Evolutionary conservation across 164 flowering plant species (phyloP).

Genomic region (Vitis rotundifolia): DNA sequence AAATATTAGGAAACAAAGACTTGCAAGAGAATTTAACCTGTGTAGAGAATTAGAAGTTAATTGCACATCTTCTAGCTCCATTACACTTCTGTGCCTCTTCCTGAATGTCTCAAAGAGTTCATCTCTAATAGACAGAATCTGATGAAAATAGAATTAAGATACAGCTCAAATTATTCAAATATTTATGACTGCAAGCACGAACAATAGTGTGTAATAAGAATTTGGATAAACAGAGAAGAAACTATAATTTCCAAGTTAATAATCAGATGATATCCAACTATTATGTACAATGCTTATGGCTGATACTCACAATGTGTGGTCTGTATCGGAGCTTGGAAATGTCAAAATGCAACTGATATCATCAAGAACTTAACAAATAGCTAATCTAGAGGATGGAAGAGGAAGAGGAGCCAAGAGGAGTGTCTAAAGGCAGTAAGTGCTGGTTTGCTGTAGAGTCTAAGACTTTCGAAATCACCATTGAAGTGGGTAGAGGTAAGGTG

Average conservation of each 20-base stretch:
- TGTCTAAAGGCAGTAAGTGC: too few relatives aligned
- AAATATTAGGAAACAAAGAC: not conserved
- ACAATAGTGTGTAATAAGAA: not conserved
- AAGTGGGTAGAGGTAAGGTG: too few relatives aligned
- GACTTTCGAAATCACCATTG: too few relatives aligned
- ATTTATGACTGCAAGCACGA: not conserved
- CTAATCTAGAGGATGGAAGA: too few relatives aligned
- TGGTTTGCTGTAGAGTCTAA: too few relatives aligned
- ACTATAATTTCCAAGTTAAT: not conserved
- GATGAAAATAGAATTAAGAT: constrained; percentile 19
- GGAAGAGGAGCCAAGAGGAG: too few relatives aligned
- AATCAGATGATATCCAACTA: too few relatives aligned
- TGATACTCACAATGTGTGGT: too few relatives aligned
- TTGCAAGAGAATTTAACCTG: constrained; percentile 43
- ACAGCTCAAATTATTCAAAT: not conserved
- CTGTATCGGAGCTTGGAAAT: too few relatives aligned
- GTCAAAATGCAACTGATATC: too few relatives aligned
- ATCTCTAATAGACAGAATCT: constrained; percentile 90
- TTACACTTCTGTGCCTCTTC: constrained; percentile 85
- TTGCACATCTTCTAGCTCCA: constrained; percentile 93
- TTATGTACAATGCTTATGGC: too few relatives aligned
- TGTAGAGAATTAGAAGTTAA: constrained; percentile 85
- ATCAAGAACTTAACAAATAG: too few relatives aligned
- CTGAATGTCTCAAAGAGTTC: constrained; percentile 95
- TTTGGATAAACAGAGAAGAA: not conserved